Evolutionary conservation across 495 filamentous ascomycete species (phyloP).

Genomic region (Oidiodendron maius): DNA sequence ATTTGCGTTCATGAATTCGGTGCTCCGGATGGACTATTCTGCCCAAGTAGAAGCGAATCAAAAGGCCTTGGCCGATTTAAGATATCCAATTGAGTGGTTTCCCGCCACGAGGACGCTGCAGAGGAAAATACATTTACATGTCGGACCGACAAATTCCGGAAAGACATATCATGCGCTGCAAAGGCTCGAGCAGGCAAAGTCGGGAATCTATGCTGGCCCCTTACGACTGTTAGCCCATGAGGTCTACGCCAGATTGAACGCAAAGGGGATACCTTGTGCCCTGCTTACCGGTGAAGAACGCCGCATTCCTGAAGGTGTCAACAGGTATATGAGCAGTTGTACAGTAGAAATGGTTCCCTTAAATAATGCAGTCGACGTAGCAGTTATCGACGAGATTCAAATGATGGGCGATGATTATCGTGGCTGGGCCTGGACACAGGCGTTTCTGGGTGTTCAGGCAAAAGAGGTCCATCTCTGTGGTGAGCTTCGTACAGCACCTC

Average conservation of each 20-base stretch:
- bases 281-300: constrained; percentile 91
- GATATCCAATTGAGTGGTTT: constrained; percentile 88
- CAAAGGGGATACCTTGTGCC: constrained; percentile 65
- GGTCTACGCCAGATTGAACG: constrained; percentile 75
- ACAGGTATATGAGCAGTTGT: constrained; percentile 63
- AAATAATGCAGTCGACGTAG: constrained; percentile 68
- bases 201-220: constrained; percentile 87
- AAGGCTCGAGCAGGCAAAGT: constrained; percentile 67
- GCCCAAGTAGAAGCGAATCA: constrained; percentile 41
- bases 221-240: constrained; percentile 89
- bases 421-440: constrained; percentile 97
- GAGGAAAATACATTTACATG: constrained; percentile 84
- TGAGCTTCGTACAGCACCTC: constrained; percentile 71
- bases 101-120: constrained; percentile 71
- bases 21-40: constrained; percentile 22
- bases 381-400: constrained; percentile 97
- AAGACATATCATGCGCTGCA: constrained; percentile 96
- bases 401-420: constrained; percentile 80
- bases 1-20: constrained; percentile 44
- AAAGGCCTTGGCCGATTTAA: constrained; percentile 64
- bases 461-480: constrained; percentile 92
- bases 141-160: constrained; percentile 96
- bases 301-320: constrained; percentile 44
- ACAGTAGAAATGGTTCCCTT: constrained; percentile 95
- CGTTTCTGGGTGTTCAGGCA: constrained; percentile 77